Evolutionary conservation across 2,329 filamentous ascomycete species (phyloP), one percentile per base, ranked within the genome.

Genomic region (Nemania abortiva): DNA sequence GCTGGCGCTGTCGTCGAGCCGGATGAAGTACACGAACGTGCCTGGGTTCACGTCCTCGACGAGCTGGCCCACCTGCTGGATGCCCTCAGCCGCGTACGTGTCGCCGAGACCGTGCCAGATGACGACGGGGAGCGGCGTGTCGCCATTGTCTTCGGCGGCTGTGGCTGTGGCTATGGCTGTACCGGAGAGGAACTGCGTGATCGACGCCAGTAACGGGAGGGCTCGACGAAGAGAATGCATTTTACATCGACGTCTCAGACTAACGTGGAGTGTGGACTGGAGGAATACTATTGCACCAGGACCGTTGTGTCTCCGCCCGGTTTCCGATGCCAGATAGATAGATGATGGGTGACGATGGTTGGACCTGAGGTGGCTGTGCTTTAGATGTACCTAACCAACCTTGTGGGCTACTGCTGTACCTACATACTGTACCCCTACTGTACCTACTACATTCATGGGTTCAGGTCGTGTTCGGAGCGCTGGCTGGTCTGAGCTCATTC

Each of bases 81-180:
- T 86, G 66, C 95, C 94, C 39, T 94, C 90, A 71, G 89, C 88
- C 61, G 89, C 87, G 82, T 90, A 97, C 79, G 90, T 88, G 81
- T 96, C 93, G 75, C 89, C 90, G 11, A 90, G 84, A 29, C 89
- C 96, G 81, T 99, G 96, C 96, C 96, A 99, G 82, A 99, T 92
- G 68, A 99, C 87, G 42, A 99, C 86, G 0, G 96, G 96, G 34
- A 98, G 87, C 3, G 93, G 94, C n/a, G 87, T 90, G 73, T 90
- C 87, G 77, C 86, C 80, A 57, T 83, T 75, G 49, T 84, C 80
- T 31, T 82, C 81, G 71, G 80, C 72, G 13, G 66, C 59, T 37
- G 60, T 57, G 49, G 22, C 13, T 15, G 39, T 45, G 29, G 65
- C 59, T 37, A 59, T 57, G 49, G 22, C 13, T 15, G 39, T 45